Evolutionary conservation across 306 rosid genomes (phyloP).

Genomic region (Hippophae tibetana): DNA sequence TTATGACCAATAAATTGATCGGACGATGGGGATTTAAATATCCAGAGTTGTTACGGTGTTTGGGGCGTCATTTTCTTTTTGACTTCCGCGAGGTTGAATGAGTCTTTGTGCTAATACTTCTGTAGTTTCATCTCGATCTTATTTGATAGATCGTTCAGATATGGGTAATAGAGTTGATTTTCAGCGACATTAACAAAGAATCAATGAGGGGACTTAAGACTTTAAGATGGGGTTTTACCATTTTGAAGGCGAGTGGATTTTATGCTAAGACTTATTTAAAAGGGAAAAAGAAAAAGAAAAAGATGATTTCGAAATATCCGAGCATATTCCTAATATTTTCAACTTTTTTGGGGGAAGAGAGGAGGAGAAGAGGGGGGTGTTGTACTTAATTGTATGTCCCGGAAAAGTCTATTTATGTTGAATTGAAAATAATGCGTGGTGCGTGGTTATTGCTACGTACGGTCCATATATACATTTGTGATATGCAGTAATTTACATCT

Average conservation of each 20-base stretch:
- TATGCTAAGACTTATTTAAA: background rate
- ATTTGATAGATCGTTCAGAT: background rate
- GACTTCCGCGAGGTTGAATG: constrained; percentile 12
- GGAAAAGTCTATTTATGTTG: too few relatives aligned
- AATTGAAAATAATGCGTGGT: too few relatives aligned
- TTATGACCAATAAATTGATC: constrained; percentile 4
- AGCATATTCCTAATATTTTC: background rate
- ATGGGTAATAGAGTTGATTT: constrained; percentile 1
- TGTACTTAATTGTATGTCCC: too few relatives aligned
- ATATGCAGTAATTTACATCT: too few relatives aligned
- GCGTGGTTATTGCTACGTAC: too few relatives aligned
- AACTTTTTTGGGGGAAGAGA: too few relatives aligned
- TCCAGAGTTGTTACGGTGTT: background rate
- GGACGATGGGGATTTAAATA: constrained; percentile 12
- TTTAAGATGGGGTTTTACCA: constrained; percentile 8
- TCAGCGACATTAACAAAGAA: background rate
- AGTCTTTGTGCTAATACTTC: background rate
- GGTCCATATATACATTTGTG: too few relatives aligned
- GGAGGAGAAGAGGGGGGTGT: too few relatives aligned
- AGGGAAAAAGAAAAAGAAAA: too few relatives aligned
- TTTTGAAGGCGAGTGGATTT: background rate
- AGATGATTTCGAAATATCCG: background rate
- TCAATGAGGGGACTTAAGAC: constrained; percentile 12
- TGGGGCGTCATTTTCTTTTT: background rate
- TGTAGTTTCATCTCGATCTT: background rate